Percentiles rank a stretch among this genome's conserved stretches.
Conservation (phyloP, 2,329 filamentous ascomycete species). For the Pseudofabraea citricarpa region DNA sequence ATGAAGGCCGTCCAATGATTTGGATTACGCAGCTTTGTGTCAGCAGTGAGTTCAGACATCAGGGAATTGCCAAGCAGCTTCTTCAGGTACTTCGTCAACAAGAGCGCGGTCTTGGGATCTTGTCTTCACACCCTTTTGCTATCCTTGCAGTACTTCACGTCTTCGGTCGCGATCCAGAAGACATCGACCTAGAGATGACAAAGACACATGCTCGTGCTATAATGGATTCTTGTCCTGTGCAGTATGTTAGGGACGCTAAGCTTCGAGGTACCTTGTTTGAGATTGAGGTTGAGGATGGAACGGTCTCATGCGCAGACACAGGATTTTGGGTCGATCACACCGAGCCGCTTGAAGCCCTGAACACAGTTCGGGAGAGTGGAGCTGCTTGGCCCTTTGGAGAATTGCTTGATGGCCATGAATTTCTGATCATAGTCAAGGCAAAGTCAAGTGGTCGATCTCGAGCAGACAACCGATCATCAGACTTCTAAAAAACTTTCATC, state of each 20-base stretch:
- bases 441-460: too few relatives aligned
- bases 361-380: background rate
- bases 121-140: conserved; percentile 7
- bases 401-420: conserved; percentile 11
- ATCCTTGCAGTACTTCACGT: conserved; percentile 2
- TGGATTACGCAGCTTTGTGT: conserved; percentile 12
- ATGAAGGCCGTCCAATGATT: background rate
- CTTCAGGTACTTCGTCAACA: background rate
- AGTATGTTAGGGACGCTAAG: conserved; percentile 8
- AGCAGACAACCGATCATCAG: too few relatives aligned
- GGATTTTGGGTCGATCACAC: conserved; percentile 13
- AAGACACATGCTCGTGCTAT: background rate
- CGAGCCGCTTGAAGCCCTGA: conserved; percentile 8
- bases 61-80: conserved; percentile 6
- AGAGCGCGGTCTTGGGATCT: background rate
- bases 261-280: conserved; percentile 4
- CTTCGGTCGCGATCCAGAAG: conserved; percentile 2
- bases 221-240: conserved; percentile 7
- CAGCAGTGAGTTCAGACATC: background rate
- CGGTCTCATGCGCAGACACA: background rate
- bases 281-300: background rate
- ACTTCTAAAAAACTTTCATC: too few relatives aligned
- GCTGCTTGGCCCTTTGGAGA: conserved; percentile 7
- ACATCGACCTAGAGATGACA: conserved; percentile 2
- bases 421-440: conserved; percentile 6